These are phyloP conservation scores for Tricholoma sp. DNA, from an alignment of 768 basidiomycete genomes.

Conservation along the genomic window DNA sequence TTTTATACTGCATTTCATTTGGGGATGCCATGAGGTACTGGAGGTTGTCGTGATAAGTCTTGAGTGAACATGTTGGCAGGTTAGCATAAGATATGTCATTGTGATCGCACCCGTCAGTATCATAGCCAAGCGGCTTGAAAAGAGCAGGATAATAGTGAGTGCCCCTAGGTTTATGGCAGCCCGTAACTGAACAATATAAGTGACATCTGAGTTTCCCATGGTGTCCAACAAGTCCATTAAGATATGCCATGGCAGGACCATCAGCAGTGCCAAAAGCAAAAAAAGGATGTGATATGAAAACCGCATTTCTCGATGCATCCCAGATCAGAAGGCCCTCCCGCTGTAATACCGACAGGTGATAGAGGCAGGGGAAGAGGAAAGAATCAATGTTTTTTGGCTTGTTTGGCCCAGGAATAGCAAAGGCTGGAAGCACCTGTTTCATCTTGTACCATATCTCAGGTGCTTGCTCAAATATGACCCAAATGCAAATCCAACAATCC, in stretches of 20 bases:
- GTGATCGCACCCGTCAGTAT: neutral
- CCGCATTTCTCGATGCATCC: no score
- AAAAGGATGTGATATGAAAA: neutral
- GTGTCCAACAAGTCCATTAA: slow-evolving; percentile 26
- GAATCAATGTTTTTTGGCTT: slow-evolving; percentile 32
- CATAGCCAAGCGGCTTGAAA: slow-evolving; percentile 10
- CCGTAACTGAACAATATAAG: slow-evolving; percentile 14
- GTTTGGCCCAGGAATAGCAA: slow-evolving; percentile 32
- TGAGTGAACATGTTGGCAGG: neutral
- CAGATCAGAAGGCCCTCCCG: no score
- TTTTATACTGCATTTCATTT: slow-evolving; percentile 13
- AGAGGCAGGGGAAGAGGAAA: slow-evolving; percentile 11
- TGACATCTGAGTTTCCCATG: slow-evolving; percentile 22
- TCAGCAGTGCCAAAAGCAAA: slow-evolving; percentile 12
- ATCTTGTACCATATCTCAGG: slow-evolving; percentile 27
- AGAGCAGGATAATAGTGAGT: slow-evolving; percentile 8
- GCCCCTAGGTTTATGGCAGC: neutral
- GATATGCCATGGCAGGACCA: slow-evolving; percentile 6
- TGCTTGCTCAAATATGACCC: slow-evolving; percentile 24
- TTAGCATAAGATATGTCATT: neutral
- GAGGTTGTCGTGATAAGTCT: no score
- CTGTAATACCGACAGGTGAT: no score
- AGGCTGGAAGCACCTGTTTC: slow-evolving; percentile 25
- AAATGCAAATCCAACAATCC: slow-evolving; percentile 34
- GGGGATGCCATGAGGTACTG: neutral